phyloP scores from a whole-genome alignment of 2,329 filamentous ascomycete genomes.

The Hymenoscyphus albidus region DNA sequence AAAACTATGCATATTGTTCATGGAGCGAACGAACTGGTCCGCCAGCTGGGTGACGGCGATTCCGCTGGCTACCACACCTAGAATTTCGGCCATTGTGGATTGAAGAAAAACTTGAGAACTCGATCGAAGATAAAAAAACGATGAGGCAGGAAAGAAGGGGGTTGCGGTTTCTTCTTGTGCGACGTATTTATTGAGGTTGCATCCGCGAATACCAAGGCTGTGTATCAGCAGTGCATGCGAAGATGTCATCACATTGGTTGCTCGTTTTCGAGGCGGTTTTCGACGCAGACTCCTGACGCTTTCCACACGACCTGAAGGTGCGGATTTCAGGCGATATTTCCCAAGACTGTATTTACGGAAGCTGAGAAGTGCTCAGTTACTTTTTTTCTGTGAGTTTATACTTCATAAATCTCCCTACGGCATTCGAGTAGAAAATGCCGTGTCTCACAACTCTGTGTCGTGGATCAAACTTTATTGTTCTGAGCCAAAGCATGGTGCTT shows the following conservation, averaged over 20 bases:
- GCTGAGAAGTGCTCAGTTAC: too few species aligned
- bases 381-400: too few species aligned
- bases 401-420: too few species aligned
- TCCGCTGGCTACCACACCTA: constrained; percentile 12
- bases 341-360: too few species aligned
- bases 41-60: constrained; percentile 8
- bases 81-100: constrained; percentile 11
- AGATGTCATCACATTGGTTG: background rate
- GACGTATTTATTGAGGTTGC: background rate
- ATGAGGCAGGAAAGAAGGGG: too few species aligned
- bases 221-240: background rate
- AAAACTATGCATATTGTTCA: background rate
- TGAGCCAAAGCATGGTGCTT: too few species aligned
- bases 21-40: background rate
- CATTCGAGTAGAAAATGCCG: too few species aligned
- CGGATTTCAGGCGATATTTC: too few species aligned
- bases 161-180: background rate
- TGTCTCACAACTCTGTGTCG: too few species aligned
- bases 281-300: background rate
- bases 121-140: background rate
- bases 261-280: background rate
- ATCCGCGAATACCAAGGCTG: background rate
- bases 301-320: too few species aligned
- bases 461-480: too few species aligned
- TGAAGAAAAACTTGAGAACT: background rate